Conservation (phyloP, 1,284 basidiomycete species). For the Vanrija pseudolonga region DNA sequence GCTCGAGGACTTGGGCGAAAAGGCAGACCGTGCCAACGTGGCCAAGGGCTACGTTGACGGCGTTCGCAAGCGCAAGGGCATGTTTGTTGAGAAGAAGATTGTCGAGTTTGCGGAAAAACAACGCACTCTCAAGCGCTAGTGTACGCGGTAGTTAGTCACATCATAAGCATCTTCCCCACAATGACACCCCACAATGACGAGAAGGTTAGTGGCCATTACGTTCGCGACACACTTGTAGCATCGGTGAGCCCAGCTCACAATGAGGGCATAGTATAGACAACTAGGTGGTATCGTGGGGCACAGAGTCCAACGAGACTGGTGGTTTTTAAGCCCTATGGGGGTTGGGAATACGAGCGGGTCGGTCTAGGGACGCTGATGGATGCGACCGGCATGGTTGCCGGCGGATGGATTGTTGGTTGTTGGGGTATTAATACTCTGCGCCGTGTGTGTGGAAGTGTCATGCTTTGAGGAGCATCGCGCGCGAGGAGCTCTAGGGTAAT, state of each 20-base stretch:
- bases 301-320: too few species aligned
- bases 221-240: not conserved
- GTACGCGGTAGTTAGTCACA: not conserved
- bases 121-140: conserved; percentile 80
- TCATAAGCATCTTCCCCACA: too few species aligned
- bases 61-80: conserved; percentile 87
- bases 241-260: not conserved
- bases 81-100: conserved; percentile 89
- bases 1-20: conserved; percentile 93
- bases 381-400: too few species aligned
- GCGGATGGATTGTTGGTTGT: too few species aligned
- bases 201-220: not conserved
- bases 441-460: too few species aligned
- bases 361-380: too few species aligned
- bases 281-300: not conserved
- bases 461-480: too few species aligned
- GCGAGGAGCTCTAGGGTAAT: not conserved
- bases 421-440: too few species aligned
- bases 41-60: conserved; percentile 91
- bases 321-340: too few species aligned
- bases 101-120: conserved; percentile 95
- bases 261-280: conserved; percentile 6
- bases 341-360: too few species aligned
- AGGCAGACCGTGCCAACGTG: conserved; percentile 89
- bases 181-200: too few species aligned